phyloP scores from a whole-genome alignment of 2,329 filamentous ascomycete species.

The Diaporthe destruens region DNA sequence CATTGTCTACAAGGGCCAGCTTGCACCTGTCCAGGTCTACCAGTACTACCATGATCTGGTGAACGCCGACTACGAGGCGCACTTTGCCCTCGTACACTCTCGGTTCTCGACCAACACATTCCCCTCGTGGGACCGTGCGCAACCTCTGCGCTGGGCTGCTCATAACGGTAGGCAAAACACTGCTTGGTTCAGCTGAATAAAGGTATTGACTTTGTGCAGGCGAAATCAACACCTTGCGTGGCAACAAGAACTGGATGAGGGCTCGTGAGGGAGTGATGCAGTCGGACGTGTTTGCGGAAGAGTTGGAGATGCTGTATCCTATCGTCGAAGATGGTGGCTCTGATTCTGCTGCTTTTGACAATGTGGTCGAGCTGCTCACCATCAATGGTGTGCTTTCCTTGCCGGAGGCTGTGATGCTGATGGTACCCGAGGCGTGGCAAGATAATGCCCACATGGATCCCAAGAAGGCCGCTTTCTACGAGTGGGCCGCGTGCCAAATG shows the following conservation, averaged over 20 bases:
- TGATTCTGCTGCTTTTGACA: conserved; percentile 97
- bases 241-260: conserved; percentile 99
- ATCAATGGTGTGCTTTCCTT: conserved; percentile 97
- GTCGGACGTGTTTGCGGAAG: conserved; percentile 91
- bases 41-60: conserved; percentile 98
- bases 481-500: conserved; percentile 99
- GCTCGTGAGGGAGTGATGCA: conserved; percentile 95
- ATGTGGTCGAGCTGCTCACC: conserved; percentile 91
- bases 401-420: conserved; percentile 97
- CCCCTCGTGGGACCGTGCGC: conserved; percentile 97
- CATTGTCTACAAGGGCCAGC: conserved; percentile 98
- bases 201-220: conserved; percentile 53
- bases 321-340: conserved; percentile 97
- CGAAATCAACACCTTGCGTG: conserved; percentile 97
- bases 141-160: conserved; percentile 95
- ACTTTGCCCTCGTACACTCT: conserved; percentile 96
- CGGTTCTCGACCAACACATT: conserved; percentile 99
- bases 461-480: conserved; percentile 96
- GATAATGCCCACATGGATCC: conserved; percentile 93
- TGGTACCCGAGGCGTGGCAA: conserved; percentile 99
- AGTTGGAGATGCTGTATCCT: conserved; percentile 90
- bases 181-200: not conserved
- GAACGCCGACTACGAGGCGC: conserved; percentile 95
- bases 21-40: conserved; percentile 95
- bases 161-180: conserved; percentile 80